Evolutionary conservation across 2,329 filamentous ascomycete genomes (phyloP), one percentile per base, ranked within the genome.

Genomic region (Chaetomiaceae sp.): DNA sequence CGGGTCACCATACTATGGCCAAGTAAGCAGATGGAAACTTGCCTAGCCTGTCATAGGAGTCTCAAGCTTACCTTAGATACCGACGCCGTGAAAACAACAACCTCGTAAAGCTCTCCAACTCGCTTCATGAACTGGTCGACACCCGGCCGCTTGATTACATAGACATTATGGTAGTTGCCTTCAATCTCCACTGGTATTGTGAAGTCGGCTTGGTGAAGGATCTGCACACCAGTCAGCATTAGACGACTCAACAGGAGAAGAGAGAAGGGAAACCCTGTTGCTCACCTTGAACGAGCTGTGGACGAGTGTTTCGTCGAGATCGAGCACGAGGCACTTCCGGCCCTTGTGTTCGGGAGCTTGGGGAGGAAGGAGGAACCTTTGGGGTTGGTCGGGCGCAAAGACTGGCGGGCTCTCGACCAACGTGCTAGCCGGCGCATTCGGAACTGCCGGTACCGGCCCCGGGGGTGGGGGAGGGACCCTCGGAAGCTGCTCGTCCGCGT

Each of bases 121-220:
- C 93, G 78, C 74, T 97, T 97, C 88, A 98, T 96, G 68, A 98
- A 98, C 55, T 94, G 84, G 63, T 98, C 93, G 17, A 98, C 93
- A 44, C 93, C 93, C n/a, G 93, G 93, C 60, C 93, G 82, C 72
- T 98, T 98, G 66, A 98, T 98, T 55, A 98, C 93, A 64, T 98
- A 98, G 45, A 98, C 94, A 61, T 98, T 98, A 70, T 98, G 93
- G 64, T 94, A 97, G 66, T 95, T 94, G 47, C 93, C 93, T 71
- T 98, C 93, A 54, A 98, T 98, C 62, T 98, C 93, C 24, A 98
- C 93, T 0, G 93, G 93, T 63, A 98, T 97, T 6, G 93, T 98
- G 64, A 98, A 97, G 68, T 98, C 93, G 48, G 93, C 93, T 73
- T 97, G 91, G 62, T 97, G 90, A 37, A 98, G 76, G 57, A 97